Percentiles rank a stretch among this genome's conserved stretches.
Evolutionary conservation across 352 stramenopile genomes (phyloP).

Genomic region (Globisporangium abappressorium): DNA sequence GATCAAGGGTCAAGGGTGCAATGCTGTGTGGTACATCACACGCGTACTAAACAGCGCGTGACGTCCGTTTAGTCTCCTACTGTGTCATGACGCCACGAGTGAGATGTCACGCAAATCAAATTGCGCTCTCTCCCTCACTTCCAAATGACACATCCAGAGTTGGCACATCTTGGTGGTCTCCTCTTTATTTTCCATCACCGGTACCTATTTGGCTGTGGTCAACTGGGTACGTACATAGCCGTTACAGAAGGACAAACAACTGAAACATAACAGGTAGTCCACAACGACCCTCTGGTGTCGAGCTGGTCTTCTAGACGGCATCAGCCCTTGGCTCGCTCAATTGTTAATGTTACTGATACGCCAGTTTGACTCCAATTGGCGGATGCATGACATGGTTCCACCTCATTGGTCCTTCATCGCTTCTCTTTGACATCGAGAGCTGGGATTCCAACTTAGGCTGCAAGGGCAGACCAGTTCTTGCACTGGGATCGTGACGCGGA

Average conservation of each 20-base stretch:
- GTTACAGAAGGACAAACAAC: neutral
- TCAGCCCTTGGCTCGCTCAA: neutral
- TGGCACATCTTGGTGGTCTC: neutral
- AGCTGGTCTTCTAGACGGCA: neutral
- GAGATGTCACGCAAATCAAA: neutral
- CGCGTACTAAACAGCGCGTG: neutral
- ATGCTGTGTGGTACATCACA: neutral
- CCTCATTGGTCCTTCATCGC: too few species aligned
- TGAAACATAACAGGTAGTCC: neutral
- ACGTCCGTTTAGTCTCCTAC: neutral
- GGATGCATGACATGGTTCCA: neutral
- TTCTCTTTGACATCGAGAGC: neutral
- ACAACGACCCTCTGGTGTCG: neutral
- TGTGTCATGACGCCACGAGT: neutral
- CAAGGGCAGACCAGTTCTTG: neutral
- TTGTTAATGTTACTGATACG: neutral
- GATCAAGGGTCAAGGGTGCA: too few species aligned
- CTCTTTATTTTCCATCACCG: neutral
- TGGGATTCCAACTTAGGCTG: neutral
- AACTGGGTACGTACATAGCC: neutral
- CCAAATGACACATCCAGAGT: neutral
- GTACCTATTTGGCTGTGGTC: neutral
- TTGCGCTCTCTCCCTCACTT: neutral
- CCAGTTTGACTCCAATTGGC: neutral
- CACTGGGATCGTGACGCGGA: neutral